phyloP scores from a whole-genome alignment of 805 yeast species.

The Soucietia sequanensis region DNA sequence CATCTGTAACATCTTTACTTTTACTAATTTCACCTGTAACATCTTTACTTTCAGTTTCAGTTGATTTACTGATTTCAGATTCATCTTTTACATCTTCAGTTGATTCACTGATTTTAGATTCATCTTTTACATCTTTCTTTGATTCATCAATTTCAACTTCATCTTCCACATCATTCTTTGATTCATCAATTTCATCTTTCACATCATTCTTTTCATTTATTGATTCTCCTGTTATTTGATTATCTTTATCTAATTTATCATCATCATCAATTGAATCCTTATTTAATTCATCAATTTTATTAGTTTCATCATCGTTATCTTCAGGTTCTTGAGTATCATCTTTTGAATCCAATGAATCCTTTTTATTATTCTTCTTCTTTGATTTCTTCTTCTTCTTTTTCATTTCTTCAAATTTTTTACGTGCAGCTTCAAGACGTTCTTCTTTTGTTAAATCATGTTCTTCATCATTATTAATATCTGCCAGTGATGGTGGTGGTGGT shows the following conservation, averaged over 20 bases:
- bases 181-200: slow-evolving; percentile 13
- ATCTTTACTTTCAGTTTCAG: slow-evolving; percentile 2
- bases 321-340: slow-evolving; percentile 10
- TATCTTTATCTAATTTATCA: no score
- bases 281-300: slow-evolving; percentile 7
- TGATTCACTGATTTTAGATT: slow-evolving; percentile 2
- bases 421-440: slow-evolving; percentile 70
- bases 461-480: no score
- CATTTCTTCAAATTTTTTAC: slow-evolving; percentile 69
- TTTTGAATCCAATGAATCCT: slow-evolving; percentile 19
- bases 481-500: no score
- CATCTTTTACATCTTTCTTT: slow-evolving; percentile 3
- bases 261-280: slow-evolving; percentile 3
- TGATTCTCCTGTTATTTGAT: slow-evolving; percentile 8
- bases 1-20: slow-evolving; percentile 2
- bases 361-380: slow-evolving; percentile 49
- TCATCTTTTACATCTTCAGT: slow-evolving; percentile 3
- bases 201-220: slow-evolving; percentile 5
- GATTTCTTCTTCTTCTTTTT: slow-evolving; percentile 56
- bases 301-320: slow-evolving; percentile 8
- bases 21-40: slow-evolving; percentile 2
- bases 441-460: slow-evolving; percentile 41
- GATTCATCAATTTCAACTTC: slow-evolving; percentile 9
- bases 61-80: neutral
- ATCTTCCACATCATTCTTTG: slow-evolving; percentile 7